A percentile compares a stretch with the other conserved stretches of the same genome.
Conservation (phyloP, 2,329 filamentous ascomycete species). For the Eutypa lata region DNA sequence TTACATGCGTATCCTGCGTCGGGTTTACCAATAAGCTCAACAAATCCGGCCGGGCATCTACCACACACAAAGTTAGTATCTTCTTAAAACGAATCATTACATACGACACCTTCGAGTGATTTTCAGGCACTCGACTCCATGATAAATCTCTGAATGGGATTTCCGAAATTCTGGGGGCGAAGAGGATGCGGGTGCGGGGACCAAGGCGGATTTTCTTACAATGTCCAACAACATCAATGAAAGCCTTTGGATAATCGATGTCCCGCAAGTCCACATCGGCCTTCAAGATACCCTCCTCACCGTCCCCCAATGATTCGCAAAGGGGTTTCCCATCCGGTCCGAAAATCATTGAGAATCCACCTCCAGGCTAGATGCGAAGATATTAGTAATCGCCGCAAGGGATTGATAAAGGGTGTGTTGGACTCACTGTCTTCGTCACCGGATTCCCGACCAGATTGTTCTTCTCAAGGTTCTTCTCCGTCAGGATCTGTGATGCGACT, state of each 20-base stretch:
- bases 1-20: conserved; percentile 25
- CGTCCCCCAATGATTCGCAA: conserved; percentile 33
- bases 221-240: conserved; percentile 36
- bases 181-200: background rate
- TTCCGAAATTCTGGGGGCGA: background rate
- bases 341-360: conserved; percentile 48
- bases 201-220: conserved; percentile 4
- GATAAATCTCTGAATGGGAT: conserved; percentile 23
- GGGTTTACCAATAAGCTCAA: conserved; percentile 37
- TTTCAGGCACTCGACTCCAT: background rate
- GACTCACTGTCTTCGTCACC: conserved; percentile 30
- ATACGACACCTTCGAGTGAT: conserved; percentile 5
- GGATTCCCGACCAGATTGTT: conserved; percentile 36
- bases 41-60: conserved; percentile 36
- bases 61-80: background rate
- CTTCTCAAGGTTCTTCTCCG: conserved; percentile 36
- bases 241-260: conserved; percentile 36
- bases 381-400: conserved; percentile 11
- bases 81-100: background rate
- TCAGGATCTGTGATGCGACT: conserved; percentile 36
- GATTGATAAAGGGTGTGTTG: background rate
- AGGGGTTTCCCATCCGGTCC: conserved; percentile 49
- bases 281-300: conserved; percentile 46
- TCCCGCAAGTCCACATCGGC: conserved; percentile 48
- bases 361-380: conserved; percentile 25